Evolutionary conservation across 2,329 filamentous ascomycete species (phyloP), one percentile per base, ranked within the genome.

Genomic region (Stagonosporopsis cucurbitacearum): DNA sequence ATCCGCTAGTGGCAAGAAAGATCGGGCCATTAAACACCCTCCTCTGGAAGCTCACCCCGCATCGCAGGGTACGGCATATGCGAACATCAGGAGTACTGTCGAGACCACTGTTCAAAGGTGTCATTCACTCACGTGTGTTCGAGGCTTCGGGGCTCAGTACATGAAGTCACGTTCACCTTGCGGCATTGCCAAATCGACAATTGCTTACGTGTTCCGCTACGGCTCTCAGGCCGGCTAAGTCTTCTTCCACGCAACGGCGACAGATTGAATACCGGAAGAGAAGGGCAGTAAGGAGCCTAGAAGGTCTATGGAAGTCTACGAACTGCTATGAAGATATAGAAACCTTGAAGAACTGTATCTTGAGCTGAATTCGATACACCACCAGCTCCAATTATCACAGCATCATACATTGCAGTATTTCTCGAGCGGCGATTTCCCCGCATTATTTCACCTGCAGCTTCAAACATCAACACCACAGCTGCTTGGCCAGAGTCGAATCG

Each of bases 201-300:
- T 26, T 26, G 40, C 25, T 40, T 22, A 45, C 22, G 26, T 51
- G 28, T 25, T 6, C 32, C 2, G 26, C 42, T 20, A 22, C 39
- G 22, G 15, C 19, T 15, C n/a, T 23, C 19, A 20, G 5, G 15
- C 12, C 49, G 61, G 59, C 9, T 64, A 60, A 64, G 54, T 12
- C 11, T 58, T 64, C 54, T 54, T 47, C 61, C 61, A 39, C 22
- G 13, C 39, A 20, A 54, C 53, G 58, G 57, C 43, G 46, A 28
- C 51, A 40, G 22, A 42, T 58, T 52, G 43, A 50, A 7, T 23
- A 49, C 51, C 53, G 57, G 32, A 39, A 44, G 39, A 35, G 43
- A 44, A 58, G 49, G 52, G 46, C 54, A 60, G 48, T 22, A 39
- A 17, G 25, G 45, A 19, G 13, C 3, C 39, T 36, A 22, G 23